Base-by-base conservation (phyloP, 495 filamentous ascomycete genomes). In the Neurospora discreta region DNA sequence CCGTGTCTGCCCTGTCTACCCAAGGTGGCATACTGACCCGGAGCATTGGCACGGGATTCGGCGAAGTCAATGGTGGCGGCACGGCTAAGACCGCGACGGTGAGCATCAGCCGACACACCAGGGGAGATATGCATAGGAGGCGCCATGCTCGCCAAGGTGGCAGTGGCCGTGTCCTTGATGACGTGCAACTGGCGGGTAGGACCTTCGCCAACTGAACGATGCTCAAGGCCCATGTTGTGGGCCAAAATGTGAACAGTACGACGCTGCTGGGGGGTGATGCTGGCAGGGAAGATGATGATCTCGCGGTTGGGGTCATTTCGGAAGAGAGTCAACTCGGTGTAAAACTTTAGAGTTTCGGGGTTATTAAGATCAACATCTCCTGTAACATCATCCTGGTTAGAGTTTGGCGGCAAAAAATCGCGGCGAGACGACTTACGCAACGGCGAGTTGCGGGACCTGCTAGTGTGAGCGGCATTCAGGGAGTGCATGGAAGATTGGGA, bases 51-150 rank as follows among this genome's bases (percentile, higher is more conserved):
- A 8, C 94, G 91, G 42, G 92, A 89, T 78, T 98, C 95, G 75
- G 92, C 93, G 82, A 99, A 99, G 81, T 98, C 95, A 76, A 96
- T 97, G n/a, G 95, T 99, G 40, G 95, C 96, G 23, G 95, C 94
- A 39, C 95, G 92, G 83, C 94, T 95, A 41, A 99, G 84, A 16
- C 89, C 91, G 40, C 94, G 92, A 70, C 94, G 88, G 71, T 89
- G 89, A 40, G 89, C 87, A 72, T 98, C 93, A 70, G 87, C 85
- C 20, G 88, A 87, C 68, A 91, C 91, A 42, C 89, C 88, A 79
- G 70, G 89, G 81, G 80, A 89, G 86, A 78, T 86, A 81, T 86
- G 82, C 76, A 87, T 71, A 72, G 78, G 58, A 71, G 81, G 73
- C 39, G 76, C 67, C 69, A 71, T 20, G 77, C 79, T 68, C 6